These are phyloP conservation scores for Aspergillus glaucus DNA, from an alignment of 2,329 filamentous ascomycete species.

Conservation along the genomic window DNA sequence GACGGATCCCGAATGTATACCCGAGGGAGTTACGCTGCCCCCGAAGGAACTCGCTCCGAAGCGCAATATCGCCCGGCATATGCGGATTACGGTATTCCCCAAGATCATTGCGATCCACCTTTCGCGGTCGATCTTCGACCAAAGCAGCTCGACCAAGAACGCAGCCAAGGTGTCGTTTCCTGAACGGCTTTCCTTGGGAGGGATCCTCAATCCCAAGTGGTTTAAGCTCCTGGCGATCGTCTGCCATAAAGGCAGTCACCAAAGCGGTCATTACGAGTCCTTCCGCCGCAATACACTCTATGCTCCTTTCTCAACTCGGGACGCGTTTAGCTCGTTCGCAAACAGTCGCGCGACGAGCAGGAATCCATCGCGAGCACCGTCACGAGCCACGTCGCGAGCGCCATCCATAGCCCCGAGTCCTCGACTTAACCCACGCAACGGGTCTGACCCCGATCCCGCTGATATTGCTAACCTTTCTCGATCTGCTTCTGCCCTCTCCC, in stretches of 20 bases:
- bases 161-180: slow-evolving; percentile 90
- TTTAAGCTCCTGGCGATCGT: slow-evolving; percentile 84
- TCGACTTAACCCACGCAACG: slow-evolving; percentile 30
- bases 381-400: slow-evolving; percentile 11
- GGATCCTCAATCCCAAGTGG: slow-evolving; percentile 67
- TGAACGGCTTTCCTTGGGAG: slow-evolving; percentile 75
- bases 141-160: slow-evolving; percentile 79
- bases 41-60: slow-evolving; percentile 69
- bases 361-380: slow-evolving; percentile 32
- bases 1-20: slow-evolving; percentile 72
- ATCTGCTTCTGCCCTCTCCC: slow-evolving; percentile 28
- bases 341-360: slow-evolving; percentile 56
- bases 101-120: slow-evolving; percentile 88
- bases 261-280: slow-evolving; percentile 95
- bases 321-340: slow-evolving; percentile 68
- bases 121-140: slow-evolving; percentile 85
- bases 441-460: slow-evolving; percentile 20
- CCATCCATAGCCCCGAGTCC: slow-evolving; percentile 39
- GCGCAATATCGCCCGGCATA: slow-evolving; percentile 78
- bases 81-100: slow-evolving; percentile 79
- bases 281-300: slow-evolving; percentile 80
- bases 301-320: slow-evolving; percentile 74
- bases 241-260: slow-evolving; percentile 90
- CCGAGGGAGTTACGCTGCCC: slow-evolving; percentile 67
- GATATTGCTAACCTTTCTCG: neutral